Conservation (phyloP, 495 filamentous ascomycete species). For the Penicillium mononematosum region DNA sequence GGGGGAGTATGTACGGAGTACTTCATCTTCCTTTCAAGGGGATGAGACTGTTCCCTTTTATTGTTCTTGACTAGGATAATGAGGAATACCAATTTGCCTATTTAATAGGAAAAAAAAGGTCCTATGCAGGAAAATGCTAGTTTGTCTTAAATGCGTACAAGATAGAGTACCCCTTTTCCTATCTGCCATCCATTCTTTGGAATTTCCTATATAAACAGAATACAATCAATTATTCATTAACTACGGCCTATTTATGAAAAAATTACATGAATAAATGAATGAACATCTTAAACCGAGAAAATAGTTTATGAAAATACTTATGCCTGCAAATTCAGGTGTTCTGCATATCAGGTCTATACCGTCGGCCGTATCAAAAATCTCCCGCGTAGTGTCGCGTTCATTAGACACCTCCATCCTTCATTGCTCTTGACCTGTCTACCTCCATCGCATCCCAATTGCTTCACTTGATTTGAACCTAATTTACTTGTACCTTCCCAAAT, state of each 20-base stretch:
- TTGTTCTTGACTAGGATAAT: background rate
- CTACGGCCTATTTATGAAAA: background rate
- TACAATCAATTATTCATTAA: background rate
- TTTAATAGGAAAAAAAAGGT: background rate
- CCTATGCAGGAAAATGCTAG: background rate
- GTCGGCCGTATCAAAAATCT: conserved; percentile 33
- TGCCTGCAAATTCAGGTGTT: conserved; percentile 27
- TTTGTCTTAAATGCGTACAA: background rate
- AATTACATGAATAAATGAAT: background rate
- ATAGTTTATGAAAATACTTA: background rate
- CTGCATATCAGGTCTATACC: conserved; percentile 18
- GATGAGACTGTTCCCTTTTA: background rate
- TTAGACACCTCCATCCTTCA: conserved; percentile 26
- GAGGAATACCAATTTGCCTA: background rate
- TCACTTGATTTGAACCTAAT: conserved; percentile 20
- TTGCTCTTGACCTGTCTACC: conserved; percentile 12
- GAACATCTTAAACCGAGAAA: background rate
- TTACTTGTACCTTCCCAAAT: background rate
- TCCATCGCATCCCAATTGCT: conserved; percentile 15
- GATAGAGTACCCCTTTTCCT: background rate
- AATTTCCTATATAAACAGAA: background rate
- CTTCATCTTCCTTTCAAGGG: background rate
- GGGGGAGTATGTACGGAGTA: background rate
- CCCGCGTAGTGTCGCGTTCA: conserved; percentile 38
- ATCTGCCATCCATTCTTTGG: background rate